These are phyloP conservation scores for Hermanozyma aechmeae DNA, from an alignment of 805 yeast genomes.

Conservation along the genomic window DNA sequence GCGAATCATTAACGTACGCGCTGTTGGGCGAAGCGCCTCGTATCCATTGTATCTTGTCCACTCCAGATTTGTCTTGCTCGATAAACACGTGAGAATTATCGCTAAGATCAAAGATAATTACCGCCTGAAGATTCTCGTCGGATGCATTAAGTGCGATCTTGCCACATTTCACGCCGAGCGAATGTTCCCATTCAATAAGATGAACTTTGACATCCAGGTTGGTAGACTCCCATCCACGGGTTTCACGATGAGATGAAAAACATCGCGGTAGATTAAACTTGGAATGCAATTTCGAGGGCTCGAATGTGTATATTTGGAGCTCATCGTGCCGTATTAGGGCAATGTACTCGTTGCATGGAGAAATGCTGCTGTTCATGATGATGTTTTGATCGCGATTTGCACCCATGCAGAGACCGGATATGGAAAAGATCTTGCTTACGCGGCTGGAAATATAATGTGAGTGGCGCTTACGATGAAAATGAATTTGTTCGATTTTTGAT, in stretches of 20 bases:
- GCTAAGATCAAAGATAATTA: constrained; percentile 17
- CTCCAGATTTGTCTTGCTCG: constrained; percentile 18
- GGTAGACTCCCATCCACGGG: constrained; percentile 1
- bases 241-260: constrained; percentile 3
- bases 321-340: constrained; percentile 6
- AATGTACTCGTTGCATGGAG: constrained; percentile 13
- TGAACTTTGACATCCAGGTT: neutral
- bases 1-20: constrained; percentile 23
- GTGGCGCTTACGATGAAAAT: neutral
- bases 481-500: neutral
- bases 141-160: constrained; percentile 21
- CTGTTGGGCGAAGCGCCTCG: constrained; percentile 13
- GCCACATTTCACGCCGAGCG: constrained; percentile 6
- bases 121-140: constrained; percentile 9
- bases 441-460: neutral
- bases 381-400: no score
- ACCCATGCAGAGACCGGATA: no score
- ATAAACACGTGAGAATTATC: constrained; percentile 20
- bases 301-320: constrained; percentile 4
- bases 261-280: no score
- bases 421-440: neutral
- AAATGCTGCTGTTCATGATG: constrained; percentile 4
- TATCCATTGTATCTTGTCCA: constrained; percentile 26
- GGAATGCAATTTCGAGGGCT: no score
- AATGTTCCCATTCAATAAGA: constrained; percentile 15